Base-by-base conservation (phyloP, 306 rosid genomes). In the Lotus japonicus region DNA sequence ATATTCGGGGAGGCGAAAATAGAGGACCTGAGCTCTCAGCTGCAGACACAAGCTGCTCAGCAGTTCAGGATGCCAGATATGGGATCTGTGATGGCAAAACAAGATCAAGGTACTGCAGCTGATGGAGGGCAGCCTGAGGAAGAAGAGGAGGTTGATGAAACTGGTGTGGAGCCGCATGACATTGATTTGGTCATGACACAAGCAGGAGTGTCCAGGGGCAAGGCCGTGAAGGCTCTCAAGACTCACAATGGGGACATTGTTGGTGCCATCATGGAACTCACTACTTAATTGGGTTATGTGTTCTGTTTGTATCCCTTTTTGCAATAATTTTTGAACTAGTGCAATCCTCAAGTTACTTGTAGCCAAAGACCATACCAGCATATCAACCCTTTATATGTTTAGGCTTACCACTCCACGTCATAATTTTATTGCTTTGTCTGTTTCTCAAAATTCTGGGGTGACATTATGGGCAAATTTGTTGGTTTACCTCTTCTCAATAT, bases 171-270 rank as follows among this genome's bases (percentile, higher is more conserved):
- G 79, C 80, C 89, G 19, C 87, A 88, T 13, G 97, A 88, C 83
- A 90, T 88, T 77, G 97, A 88, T 73, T 76, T 90, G 84, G 92
- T 90, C 66, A 86, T 90, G 97, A 90, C 97, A 48, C 97, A 90
- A 67, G 95, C 95, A 6, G 90, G 97, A 36, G 97, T 90, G 66
- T 76, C 97, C 43, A 86, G 81, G 84, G 76, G 77, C 90, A 90
- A 90, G 85, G 97, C 97, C 10, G 95, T 90, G 50, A 90, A 86
- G 84, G 97, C 97, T 71, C 97, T 90, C 73, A 84, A 88, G 90
- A 67, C 92, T 68, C 84, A 76, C 77, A 11, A 48, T 2, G 97
- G 97, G 31, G 97, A 90, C 85, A 90, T 90, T 80, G 97, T 90
- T 46, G 84, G 90, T 16, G 97, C 97, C 71, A 88, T 90, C 66